phyloP scores from a whole-genome alignment of 768 basidiomycete species.

The Pleurotus tuber-regium region DNA sequence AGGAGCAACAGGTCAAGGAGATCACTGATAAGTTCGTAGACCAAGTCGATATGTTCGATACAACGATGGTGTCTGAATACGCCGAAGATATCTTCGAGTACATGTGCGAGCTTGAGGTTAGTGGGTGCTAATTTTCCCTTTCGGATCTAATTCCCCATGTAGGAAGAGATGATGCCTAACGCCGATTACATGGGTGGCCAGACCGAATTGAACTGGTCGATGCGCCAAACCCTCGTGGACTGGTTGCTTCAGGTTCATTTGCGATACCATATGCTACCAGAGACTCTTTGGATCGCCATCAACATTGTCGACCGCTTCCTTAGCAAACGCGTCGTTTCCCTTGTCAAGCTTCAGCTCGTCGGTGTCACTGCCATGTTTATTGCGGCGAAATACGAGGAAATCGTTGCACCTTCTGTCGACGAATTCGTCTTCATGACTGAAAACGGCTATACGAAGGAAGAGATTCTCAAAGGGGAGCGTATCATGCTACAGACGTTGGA shows the following conservation, averaged over 20 bases:
- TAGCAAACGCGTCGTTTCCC: slow-evolving; percentile 81
- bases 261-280: slow-evolving; percentile 98
- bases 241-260: slow-evolving; percentile 98
- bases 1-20: slow-evolving; percentile 59
- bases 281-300: slow-evolving; percentile 98
- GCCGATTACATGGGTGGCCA: slow-evolving; percentile 94
- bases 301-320: slow-evolving; percentile 95
- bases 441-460: slow-evolving; percentile 89
- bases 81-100: slow-evolving; percentile 98
- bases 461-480: slow-evolving; percentile 96
- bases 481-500: slow-evolving; percentile 95
- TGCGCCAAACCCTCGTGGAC: slow-evolving; percentile 96
- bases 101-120: slow-evolving; percentile 90
- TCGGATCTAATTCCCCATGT: slow-evolving; percentile 10
- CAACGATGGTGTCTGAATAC: slow-evolving; percentile 98
- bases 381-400: slow-evolving; percentile 98
- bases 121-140: slow-evolving; percentile 19
- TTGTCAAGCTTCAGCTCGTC: slow-evolving; percentile 92
- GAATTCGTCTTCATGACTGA: slow-evolving; percentile 99
- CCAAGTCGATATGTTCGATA: slow-evolving; percentile 72
- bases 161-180: slow-evolving; percentile 89
- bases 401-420: slow-evolving; percentile 94
- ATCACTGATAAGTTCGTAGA: slow-evolving; percentile 72
- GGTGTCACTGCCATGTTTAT: slow-evolving; percentile 99
- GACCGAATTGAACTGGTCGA: slow-evolving; percentile 87